Base-by-base conservation (phyloP, 2,329 filamentous ascomycete genomes). In the Celoporthe dispersa region DNA sequence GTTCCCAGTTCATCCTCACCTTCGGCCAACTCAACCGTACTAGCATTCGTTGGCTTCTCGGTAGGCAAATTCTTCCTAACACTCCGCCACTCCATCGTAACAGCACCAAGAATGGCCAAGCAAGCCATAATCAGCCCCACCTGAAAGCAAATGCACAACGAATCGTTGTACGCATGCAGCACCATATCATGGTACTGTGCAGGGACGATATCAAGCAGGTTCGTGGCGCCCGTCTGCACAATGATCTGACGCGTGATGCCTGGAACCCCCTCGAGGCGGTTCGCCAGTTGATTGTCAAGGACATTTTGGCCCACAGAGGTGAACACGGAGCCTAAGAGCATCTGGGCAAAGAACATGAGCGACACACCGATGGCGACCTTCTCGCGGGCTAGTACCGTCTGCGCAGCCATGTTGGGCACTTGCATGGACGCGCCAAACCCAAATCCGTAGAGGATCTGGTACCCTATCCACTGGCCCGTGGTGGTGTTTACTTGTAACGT, bases 71-170 rank as follows among this genome's bases (percentile, higher is more conserved):
- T 44, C 41, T 63, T 63, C 31, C 53, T 64, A 33, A 74, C 66
- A 19, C 25, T 86, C 77, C 84, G 87, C 88, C 88, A 90, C 78
- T 90, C 84, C 71, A 90, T 84, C 60, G 83, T 82, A 14, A 84
- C 74, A 0, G 84, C 81, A 1, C 85, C 87, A 25, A 88, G 67
- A 39, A 88, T 81, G 5, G 82, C 84, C 12, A 87, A 70, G 7
- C 81, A 79, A 3, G 82, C 81, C 71, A 87, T 79, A 0, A 86
- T 87, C 53, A 87, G 83, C 14, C 82, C 81, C 16, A 88, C 86
- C 73, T 88, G 86, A 75, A 88, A 90, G 4, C 85, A 85, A 70
- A 83, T 78, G 6, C 81, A 82, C 39, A 91, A 76, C 0, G 87
- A 84, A 14, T 79, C 66, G 73, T 90, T 90, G 78, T 91, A 91